Evolutionary conservation across 169 alveolate species (phyloP), one percentile per base, ranked within the genome.

Genomic region (Cryptosporidium tyzzeri): DNA sequence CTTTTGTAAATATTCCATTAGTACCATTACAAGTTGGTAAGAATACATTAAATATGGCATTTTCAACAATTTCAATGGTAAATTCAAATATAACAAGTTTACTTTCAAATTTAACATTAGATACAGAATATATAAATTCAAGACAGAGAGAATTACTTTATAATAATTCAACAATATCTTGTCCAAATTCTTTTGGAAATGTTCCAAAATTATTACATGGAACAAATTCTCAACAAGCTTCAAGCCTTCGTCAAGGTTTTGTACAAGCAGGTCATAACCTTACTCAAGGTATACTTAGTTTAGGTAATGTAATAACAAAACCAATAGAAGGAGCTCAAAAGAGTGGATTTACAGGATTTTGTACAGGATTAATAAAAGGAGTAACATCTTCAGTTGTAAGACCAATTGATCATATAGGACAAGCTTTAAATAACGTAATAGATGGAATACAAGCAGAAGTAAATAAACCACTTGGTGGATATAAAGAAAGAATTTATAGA

Each of bases 291-390:
- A 92, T 96, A 69, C 89, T 95, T 86, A 92, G 96, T 35, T 94
- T 96, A 35, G 93, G 97, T 3, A 95, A 95, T 92, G 93, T 96
- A 84, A 95, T 96, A 39, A 95, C 97, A 23, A 95, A 96, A 84
- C 98, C 98, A 53, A 94, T 95, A 55, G 97, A 95, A 70, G 98
- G 98, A 31, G 97, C 97, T 21, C 98, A 95, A 73, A 94, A 94
- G 70, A 96, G 93, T 62, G 98, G 98, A 35, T 91, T 95, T 70
- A 95, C 96, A 1, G 98, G 98, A 0, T 95, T 96, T 86, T 93
- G 95, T 73, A 93, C 94, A 67, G 97, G 97, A n/a, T 84, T 96
- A 55, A 96, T 97, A 33, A 95, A 94, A 62, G 98, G 98, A n/a
- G 91, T 96, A n/a, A 96, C 96, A 3, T 97, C 97, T 21, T 94